Base-by-base conservation (phyloP, 2,329 filamentous ascomycete species). In the Aspergillus niger region DNA sequence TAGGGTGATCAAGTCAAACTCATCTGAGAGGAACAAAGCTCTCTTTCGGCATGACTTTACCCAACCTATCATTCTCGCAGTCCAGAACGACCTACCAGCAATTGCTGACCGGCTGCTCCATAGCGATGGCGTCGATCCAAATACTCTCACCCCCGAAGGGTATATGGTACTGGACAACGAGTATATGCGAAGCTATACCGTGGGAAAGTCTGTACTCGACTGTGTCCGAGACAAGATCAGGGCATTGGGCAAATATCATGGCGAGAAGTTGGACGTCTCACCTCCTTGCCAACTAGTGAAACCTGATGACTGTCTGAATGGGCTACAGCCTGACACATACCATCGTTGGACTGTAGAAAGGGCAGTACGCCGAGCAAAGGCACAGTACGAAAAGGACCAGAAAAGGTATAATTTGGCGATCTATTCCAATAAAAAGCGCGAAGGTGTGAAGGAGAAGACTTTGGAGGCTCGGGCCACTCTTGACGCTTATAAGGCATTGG, bases 51-150 rank as follows among this genome's bases (percentile, higher is more conserved):
- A 73, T 5, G 70, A 67, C 1, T 69, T 83, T 10, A 79, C 85
- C 57, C 91, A 94, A 68, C 91, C 91, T 0, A 76, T 95, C 13
- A 79, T 92, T 8, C 60, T 81, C 3, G 91, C 91, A 2, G 74
- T 83, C 3, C 13, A 82, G 76, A 69, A 73, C 7, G 82, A 85
- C 67, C 60, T 87, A 68, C 74, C 77, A n/a, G 76, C 80, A 0
- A 70, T 87, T 5, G 86, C 85, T 1, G 68, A 85, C 3, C 77
- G 83, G 43, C 80, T 96, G 2, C 71, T 96, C 1, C 77, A 84
- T 15, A 78, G 78, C 15, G 90, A 90, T 36, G 11, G 32, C 1
- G 89, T 84, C 3, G 84, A 93, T 73, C 82, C 86, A 0, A 91
- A 90, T 63, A 81, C 82, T 0, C 67, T 91, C 41, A 83, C 84